phyloP scores from a whole-genome alignment of 768 basidiomycete genomes.

The Boletus barrowsii region DNA sequence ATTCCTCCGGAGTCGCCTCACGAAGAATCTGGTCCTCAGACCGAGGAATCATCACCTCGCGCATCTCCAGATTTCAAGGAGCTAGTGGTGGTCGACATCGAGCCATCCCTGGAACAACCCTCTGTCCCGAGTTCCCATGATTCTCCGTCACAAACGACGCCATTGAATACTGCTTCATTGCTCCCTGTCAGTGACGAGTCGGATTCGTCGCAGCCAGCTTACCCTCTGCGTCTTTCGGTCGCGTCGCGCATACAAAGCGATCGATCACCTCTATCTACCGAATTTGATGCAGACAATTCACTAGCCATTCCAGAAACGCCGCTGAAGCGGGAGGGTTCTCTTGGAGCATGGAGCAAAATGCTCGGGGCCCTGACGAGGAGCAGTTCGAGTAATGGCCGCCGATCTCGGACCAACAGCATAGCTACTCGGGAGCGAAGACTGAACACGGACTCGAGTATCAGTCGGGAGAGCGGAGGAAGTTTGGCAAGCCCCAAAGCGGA shows the following conservation, averaged over 20 bases:
- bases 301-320: slow-evolving; percentile 42
- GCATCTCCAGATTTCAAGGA: slow-evolving; percentile 59
- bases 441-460: slow-evolving; percentile 69
- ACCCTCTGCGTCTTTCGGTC: slow-evolving; percentile 59
- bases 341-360: slow-evolving; percentile 65
- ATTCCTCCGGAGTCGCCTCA: slow-evolving; percentile 51
- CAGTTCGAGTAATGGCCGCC: slow-evolving; percentile 64
- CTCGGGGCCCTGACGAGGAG: slow-evolving; percentile 62
- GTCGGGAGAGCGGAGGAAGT: slow-evolving; percentile 75
- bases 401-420: slow-evolving; percentile 78
- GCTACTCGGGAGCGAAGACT: slow-evolving; percentile 62
- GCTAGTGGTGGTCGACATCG: slow-evolving; percentile 55
- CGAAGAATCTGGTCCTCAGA: slow-evolving; percentile 44
- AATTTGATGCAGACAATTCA: slow-evolving; percentile 49
- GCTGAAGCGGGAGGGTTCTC: slow-evolving; percentile 57
- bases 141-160: slow-evolving; percentile 45
- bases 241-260: slow-evolving; percentile 60
- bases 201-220: slow-evolving; percentile 49
- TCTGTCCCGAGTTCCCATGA: slow-evolving; percentile 46
- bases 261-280: slow-evolving; percentile 51
- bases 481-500: slow-evolving; percentile 60
- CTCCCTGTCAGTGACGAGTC: slow-evolving; percentile 45
- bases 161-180: slow-evolving; percentile 41
- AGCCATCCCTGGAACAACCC: slow-evolving; percentile 52
- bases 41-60: slow-evolving; percentile 52